Conservation (phyloP, 139 green algal species). For the Chlorella sp. region DNA sequence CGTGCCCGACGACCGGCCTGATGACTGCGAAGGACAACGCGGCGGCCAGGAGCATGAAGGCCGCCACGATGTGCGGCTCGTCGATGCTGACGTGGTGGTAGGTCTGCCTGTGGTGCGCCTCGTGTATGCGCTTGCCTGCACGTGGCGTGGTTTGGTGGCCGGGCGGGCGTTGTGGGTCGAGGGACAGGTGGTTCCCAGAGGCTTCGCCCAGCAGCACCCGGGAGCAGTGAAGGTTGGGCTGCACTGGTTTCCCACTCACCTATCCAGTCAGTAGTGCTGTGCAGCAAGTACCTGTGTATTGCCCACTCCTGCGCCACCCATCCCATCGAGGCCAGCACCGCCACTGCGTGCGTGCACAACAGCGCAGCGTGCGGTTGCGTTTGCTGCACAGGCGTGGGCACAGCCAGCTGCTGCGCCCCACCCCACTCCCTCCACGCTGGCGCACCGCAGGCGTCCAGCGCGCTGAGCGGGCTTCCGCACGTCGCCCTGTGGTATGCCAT, state of each 20-base stretch:
- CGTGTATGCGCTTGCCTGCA: conserved; percentile 22
- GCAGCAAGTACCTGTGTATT: conserved; percentile 23
- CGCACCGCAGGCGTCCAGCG: not conserved
- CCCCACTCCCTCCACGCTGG: too few species aligned
- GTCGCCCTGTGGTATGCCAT: not conserved
- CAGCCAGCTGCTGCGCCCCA: not conserved
- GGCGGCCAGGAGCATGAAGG: conserved; percentile 14
- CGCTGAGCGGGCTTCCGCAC: not conserved
- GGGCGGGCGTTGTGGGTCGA: too few species aligned
- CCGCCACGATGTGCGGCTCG: conserved; percentile 12
- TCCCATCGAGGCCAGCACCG: not conserved
- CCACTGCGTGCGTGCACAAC: not conserved
- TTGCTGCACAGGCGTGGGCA: not conserved
- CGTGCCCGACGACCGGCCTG: too few species aligned
- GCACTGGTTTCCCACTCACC: conserved; percentile 11
- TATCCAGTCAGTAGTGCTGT: conserved; percentile 16
- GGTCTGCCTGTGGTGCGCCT: conserved; percentile 13
- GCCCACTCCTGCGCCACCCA: conserved; percentile 31
- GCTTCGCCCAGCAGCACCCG: too few species aligned
- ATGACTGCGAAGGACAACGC: conserved; percentile 13
- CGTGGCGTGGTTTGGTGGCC: too few species aligned
- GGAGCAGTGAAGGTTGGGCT: too few species aligned
- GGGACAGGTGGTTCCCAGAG: too few species aligned
- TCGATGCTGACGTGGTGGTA: conserved; percentile 27
- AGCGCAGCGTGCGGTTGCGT: not conserved